These are phyloP conservation scores for Chrysoporthe deuterocubensis DNA, from an alignment of 2,329 filamentous ascomycete genomes.

Conservation along the genomic window DNA sequence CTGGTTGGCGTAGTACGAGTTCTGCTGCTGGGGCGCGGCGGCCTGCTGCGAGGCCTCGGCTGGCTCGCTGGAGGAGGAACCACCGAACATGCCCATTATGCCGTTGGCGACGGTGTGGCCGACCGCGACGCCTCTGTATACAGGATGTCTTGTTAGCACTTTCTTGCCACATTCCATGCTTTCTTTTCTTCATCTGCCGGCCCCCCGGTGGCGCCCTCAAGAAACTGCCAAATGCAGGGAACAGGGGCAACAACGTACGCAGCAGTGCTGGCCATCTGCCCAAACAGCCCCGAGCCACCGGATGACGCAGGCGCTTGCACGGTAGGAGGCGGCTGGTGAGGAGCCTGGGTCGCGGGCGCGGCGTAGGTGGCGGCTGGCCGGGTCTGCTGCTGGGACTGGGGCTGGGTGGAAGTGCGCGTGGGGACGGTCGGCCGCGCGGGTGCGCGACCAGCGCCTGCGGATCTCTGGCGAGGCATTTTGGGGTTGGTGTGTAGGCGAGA, in stretches of 20 bases:
- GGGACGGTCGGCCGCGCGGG: slow-evolving; percentile 70
- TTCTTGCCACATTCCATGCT: background rate
- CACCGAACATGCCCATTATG: slow-evolving; percentile 85
- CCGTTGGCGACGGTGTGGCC: slow-evolving; percentile 95
- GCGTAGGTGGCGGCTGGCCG: slow-evolving; percentile 73
- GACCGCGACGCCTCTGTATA: slow-evolving; percentile 85
- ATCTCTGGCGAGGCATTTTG: slow-evolving; percentile 79
- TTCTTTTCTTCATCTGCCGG: background rate
- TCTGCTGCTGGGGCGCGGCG: slow-evolving; percentile 58
- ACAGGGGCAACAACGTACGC: slow-evolving; percentile 70
- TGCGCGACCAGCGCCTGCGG: slow-evolving; percentile 59
- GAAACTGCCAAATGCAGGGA: background rate
- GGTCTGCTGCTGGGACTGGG: slow-evolving; percentile 60
- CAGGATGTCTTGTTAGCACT: slow-evolving; percentile 31
- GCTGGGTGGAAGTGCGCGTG: slow-evolving; percentile 54
- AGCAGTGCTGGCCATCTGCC: slow-evolving; percentile 96
- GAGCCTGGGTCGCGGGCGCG: slow-evolving; percentile 50
- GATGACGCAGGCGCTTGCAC: slow-evolving; percentile 52
- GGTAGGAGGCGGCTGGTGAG: slow-evolving; percentile 52
- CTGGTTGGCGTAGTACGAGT: slow-evolving; percentile 56
- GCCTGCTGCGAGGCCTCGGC: slow-evolving; percentile 54
- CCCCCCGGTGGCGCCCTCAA: too few relatives aligned
- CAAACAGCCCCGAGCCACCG: slow-evolving; percentile 81
- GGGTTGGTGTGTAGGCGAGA: slow-evolving; percentile 14
- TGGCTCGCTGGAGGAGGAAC: slow-evolving; percentile 61